Evolutionary conservation across 768 basidiomycete species (phyloP), one percentile per base, ranked within the genome.

Genomic region (Clitopilus passeckerianus): DNA sequence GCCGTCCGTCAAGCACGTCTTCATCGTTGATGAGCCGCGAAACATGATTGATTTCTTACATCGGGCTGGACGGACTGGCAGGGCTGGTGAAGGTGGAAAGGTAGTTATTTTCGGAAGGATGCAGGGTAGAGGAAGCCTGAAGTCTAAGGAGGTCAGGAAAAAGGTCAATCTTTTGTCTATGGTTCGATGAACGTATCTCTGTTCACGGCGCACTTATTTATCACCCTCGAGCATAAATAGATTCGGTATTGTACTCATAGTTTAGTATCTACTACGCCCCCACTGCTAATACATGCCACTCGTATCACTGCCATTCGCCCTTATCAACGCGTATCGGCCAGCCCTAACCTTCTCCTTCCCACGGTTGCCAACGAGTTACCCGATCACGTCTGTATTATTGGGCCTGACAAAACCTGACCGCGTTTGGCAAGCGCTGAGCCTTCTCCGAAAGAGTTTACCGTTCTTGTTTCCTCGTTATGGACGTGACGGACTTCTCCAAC

Each of bases 41-140:
- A 95, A 93, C 69, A 90, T 90, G 80, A 81, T 95, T 37, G 95
- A 97, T 71, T 95, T 96, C 69, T 70, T 97, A 60, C 95, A 97
- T 73, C 86, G 95, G 4, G 95, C 95, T 0, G 95, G 95, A 15
- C 76, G 95, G 53, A 81, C 90, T 0, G 93, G 87, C 1, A 76
- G 93, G 30, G 92, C 91, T 4, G 91, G 91, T 0, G 70, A 80
- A 67, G 68, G 71, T 24, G 91, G 90, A 0, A 85, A 80, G 63
- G 91, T 93, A 0, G 85, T 93, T 2, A 75, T 93, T 6, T 93
- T 93, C 66, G 88, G 87, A 33, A 90, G 87, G 70, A 72, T 75
- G 65, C 81, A 79, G 58, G 90, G 89, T 1, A 75, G 89, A 20
- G 88, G 89, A 1, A 82, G 85, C 56, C 73, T 72, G 37, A 76